Base-by-base conservation (phyloP, 768 basidiomycete species). In the Pisolithus tinctorius region DNA sequence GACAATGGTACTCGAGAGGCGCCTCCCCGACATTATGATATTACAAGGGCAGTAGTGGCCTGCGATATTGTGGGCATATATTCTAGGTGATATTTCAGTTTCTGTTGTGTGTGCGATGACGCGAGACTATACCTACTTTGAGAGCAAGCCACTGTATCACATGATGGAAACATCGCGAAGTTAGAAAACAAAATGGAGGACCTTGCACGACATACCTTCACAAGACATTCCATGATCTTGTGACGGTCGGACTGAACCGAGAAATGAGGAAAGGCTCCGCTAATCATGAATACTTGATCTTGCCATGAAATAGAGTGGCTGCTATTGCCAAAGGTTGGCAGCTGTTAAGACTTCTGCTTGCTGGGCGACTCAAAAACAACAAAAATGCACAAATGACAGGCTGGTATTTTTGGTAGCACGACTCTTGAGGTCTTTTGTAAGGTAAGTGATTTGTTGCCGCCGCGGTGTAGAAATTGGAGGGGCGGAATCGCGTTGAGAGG, bases 391-490 rank as follows among this genome's bases (percentile, higher is more conserved):
- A 67, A 92, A 73, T 14, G 92, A 65, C n/a, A 93, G 70, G 60
- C 87, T 91, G 49, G 88, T 78, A 59, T 92, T 87, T 60, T 86
- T 88, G 30, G 77, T 74, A 17, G 86, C 85, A 48, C 87, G 82
- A 14, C 83, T 81, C 50, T 74, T 78, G 23, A 88, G 72, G 31
- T 69, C 71, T 52, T 83, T 58, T 39, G 56, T 54, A 49, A 53
- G 60, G 53, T 42, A 58, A 13, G 46, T 57, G 55, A 55, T 38
- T 47, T 54, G 58, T 13, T 57, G 69, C 50, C 74, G 69, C 62
- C 73, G 73, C 23, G 68, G 56, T 40, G 51, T n/a, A 6, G 62
- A 46, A n/a, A 40, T 49, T 41, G 53, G 48, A 10, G 62, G 29
- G 36, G 56, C 10, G 62, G 64, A 37, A 48, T 71, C 58, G 54